Base-by-base conservation (phyloP, 2,329 filamentous ascomycete species). In the Pleoardoris graminearum region DNA sequence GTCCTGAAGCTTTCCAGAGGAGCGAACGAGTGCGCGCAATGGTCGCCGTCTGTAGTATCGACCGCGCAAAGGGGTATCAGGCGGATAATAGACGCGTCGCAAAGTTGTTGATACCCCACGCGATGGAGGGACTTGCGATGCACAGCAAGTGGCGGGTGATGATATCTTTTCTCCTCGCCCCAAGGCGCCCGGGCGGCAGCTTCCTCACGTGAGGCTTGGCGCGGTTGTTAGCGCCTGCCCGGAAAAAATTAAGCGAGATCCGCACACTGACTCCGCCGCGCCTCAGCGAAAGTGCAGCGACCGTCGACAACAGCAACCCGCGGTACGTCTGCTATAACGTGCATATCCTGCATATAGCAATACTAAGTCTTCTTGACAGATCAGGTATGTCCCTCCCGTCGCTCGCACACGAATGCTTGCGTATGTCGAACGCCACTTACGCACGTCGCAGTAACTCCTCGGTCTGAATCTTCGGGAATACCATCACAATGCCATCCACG, bases 401-500 rank as follows among this genome's bases (percentile, higher is more conserved):
- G 38, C 46, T 35, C 22, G 25, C 44, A 48, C 47, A 42, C 51
- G 42, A 38, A 11, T 17, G 33, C 29, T 17, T 36, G 36, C 27
- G 16, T 43, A 48, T 19, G 46, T 51, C 55, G 58, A 53, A 53
- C 55, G 45, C 39, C 58, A 61, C 67, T 71, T 56, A 71, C 67
- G 57, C 38, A 21, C 32, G 44, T 25, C 57, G 46, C 55, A 65
- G 67, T 65, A 69, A 59, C 61, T 57, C 57, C 57, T 54, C 55
- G 60, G 67, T 66, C 65, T 69, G 65, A 71, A 55, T 62, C 60
- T 57, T 62, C 65, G 62, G 65, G 64, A 72, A 62, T 70, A 67
- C 70, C 69, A 72, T 68, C 74, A 78, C 69, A 71, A 83, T 83
- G 81, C 72, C 77, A 63, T 76, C 73, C 71, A 77, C 76, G 65